Evolutionary conservation across 371 early-diverging fungal species (phyloP).

Genomic region (Mucor mucedo): DNA sequence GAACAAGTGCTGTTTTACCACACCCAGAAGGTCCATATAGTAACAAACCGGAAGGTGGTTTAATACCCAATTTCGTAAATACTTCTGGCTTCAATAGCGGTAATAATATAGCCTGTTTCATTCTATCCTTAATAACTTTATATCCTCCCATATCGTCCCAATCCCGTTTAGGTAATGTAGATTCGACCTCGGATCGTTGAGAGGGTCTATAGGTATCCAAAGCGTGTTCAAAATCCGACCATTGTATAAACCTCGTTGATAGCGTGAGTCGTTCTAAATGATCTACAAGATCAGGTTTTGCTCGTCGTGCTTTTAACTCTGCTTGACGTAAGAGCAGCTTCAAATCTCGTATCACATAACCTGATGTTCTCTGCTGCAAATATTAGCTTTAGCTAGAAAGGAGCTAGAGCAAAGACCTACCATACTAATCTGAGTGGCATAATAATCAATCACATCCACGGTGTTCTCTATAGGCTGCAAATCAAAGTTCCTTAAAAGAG

Average conservation of each 20-base stretch:
- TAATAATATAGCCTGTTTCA: slow-evolving; percentile 74
- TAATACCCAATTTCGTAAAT: slow-evolving; percentile 70
- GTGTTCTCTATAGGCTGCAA: slow-evolving; percentile 7
- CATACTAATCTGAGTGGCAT: slow-evolving; percentile 35
- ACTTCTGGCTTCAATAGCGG: slow-evolving; percentile 70
- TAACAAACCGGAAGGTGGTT: slow-evolving; percentile 80
- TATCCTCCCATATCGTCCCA: slow-evolving; percentile 62
- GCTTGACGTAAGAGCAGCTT: slow-evolving; percentile 55
- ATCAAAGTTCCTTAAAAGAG: slow-evolving; percentile 18
- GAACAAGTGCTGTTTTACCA: slow-evolving; percentile 84
- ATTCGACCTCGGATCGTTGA: slow-evolving; percentile 57
- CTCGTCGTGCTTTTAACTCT: slow-evolving; percentile 42
- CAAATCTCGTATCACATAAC: slow-evolving; percentile 67
- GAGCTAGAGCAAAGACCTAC: slow-evolving; percentile 15
- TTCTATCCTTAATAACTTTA: slow-evolving; percentile 64
- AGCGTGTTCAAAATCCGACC: slow-evolving; percentile 56
- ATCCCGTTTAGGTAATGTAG: slow-evolving; percentile 38
- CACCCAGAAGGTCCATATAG: slow-evolving; percentile 91
- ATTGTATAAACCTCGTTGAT: slow-evolving; percentile 13
- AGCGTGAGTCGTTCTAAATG: slow-evolving; percentile 16
- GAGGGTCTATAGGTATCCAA: slow-evolving; percentile 50
- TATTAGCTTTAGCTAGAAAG: not conserved
- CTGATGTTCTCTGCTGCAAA: slow-evolving; percentile 54
- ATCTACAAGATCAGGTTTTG: slow-evolving; percentile 12
- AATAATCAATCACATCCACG: slow-evolving; percentile 19